Evolutionary conservation across 75 land plant species (phyloP).

Genomic region (Cupressus sempervirens): DNA sequence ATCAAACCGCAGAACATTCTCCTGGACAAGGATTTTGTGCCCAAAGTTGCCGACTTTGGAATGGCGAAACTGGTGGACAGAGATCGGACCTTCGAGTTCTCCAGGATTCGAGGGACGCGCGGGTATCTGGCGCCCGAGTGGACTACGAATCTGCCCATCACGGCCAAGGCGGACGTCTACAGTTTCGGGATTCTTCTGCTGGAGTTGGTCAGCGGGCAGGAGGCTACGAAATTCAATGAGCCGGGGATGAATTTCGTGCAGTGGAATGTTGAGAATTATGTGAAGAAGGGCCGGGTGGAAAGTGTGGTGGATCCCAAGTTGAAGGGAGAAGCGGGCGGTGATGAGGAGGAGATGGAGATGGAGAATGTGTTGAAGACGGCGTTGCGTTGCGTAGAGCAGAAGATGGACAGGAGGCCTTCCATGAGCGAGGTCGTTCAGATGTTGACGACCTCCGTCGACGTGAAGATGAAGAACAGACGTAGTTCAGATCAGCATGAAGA

Average conservation of each 20-base stretch:
- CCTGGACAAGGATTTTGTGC: too few relatives aligned
- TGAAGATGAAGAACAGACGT: not conserved
- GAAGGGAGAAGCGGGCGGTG: constrained; percentile 28
- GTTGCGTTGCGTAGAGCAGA: constrained; percentile 69
- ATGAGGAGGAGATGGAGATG: constrained; percentile 32
- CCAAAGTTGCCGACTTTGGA: too few relatives aligned
- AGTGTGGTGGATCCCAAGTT: constrained; percentile 38
- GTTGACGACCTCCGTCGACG: constrained; percentile 27
- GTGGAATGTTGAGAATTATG: constrained; percentile 52
- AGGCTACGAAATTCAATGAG: constrained; percentile 26
- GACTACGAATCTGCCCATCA: constrained; percentile 13
- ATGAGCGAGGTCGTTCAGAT: constrained; percentile 75
- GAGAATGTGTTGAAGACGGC: constrained; percentile 58
- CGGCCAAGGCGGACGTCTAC: too few relatives aligned
- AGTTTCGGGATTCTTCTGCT: too few relatives aligned
- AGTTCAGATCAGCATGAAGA: too few relatives aligned
- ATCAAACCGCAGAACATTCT: too few relatives aligned
- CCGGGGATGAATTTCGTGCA: constrained; percentile 49
- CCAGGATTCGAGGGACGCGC: constrained; percentile 49
- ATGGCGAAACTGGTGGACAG: constrained; percentile 3
- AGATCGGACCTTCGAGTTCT: constrained; percentile 38
- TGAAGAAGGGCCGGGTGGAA: constrained; percentile 32
- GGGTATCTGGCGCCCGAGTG: constrained; percentile 83
- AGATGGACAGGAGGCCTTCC: constrained; percentile 51
- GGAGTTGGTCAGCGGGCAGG: constrained; percentile 48